Conservation (phyloP, 768 basidiomycete genomes). For the Serpula lacrymans region DNA sequence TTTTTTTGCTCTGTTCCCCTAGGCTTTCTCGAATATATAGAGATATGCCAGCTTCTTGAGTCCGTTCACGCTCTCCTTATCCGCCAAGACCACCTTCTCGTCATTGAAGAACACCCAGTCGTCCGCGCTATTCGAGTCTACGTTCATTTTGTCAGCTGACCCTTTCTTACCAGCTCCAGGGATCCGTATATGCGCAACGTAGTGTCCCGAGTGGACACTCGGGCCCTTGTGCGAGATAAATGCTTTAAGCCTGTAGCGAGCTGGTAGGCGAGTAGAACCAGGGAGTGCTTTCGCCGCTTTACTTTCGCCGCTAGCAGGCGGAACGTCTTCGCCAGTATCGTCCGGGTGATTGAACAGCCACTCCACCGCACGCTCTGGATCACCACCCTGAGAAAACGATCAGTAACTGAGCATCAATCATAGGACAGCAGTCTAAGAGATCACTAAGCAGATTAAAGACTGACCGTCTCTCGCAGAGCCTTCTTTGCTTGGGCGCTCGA, state of each 20-base stretch:
- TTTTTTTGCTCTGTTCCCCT: slow-evolving; percentile 7
- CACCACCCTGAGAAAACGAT: slow-evolving; percentile 48
- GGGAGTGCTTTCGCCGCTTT: slow-evolving; percentile 25
- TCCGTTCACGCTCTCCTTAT: slow-evolving; percentile 73
- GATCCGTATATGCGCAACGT: slow-evolving; percentile 74
- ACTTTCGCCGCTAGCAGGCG: slow-evolving; percentile 15
- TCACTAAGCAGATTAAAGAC: slow-evolving; percentile 21
- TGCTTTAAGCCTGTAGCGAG: slow-evolving; percentile 76
- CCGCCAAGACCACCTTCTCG: slow-evolving; percentile 92
- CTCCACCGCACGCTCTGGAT: slow-evolving; percentile 85
- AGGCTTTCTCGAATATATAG: slow-evolving; percentile 82
- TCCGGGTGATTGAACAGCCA: slow-evolving; percentile 96
- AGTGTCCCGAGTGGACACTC: slow-evolving; percentile 92
- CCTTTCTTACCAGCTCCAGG: slow-evolving; percentile 5
- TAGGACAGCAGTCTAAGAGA: background rate
- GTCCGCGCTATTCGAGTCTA: slow-evolving; percentile 35
- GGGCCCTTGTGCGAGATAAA: slow-evolving; percentile 98
- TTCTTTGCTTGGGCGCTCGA: slow-evolving; percentile 78
- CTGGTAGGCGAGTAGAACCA: slow-evolving; percentile 66
- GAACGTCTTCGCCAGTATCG: slow-evolving; percentile 64
- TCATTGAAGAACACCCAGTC: slow-evolving; percentile 93
- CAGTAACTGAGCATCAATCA: background rate
- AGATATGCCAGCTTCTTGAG: slow-evolving; percentile 87
- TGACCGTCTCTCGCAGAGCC: slow-evolving; percentile 81
- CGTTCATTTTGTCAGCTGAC: slow-evolving; percentile 23